phyloP scores from a whole-genome alignment of 441 rosid genomes.

The Syzygium malaccense region DNA sequence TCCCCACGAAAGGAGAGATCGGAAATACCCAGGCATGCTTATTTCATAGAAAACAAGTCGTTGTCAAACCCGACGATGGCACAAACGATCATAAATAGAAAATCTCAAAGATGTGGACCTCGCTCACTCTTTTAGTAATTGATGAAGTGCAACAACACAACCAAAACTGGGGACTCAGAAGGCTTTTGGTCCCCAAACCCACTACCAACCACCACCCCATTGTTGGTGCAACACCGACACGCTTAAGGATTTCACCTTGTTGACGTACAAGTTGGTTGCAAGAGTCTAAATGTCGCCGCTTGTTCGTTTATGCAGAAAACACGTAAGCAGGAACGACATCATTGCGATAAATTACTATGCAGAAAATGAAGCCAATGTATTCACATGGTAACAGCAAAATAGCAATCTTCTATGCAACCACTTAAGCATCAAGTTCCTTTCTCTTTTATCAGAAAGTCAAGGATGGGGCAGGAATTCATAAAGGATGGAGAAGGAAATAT shows the following conservation, averaged over 20 bases:
- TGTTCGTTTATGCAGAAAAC: neutral
- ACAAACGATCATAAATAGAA: neutral
- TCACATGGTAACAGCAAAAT: neutral
- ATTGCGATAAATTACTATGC: neutral
- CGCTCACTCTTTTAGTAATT: neutral
- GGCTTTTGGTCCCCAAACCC: neutral
- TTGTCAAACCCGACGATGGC: neutral
- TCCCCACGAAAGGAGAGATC: neutral
- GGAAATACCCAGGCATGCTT: neutral
- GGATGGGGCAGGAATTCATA: neutral
- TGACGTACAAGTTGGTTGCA: neutral
- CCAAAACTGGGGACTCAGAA: too few species aligned
- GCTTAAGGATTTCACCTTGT: neutral
- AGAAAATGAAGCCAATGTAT: neutral
- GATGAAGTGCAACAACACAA: too few species aligned
- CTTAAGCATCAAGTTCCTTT: neutral
- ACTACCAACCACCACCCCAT: neutral
- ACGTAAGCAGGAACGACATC: neutral
- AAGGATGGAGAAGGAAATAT: neutral
- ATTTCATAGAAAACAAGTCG: neutral
- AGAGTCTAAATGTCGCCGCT: neutral
- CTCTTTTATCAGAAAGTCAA: neutral
- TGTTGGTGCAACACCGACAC: rapidly evolving
- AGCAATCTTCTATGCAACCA: neutral
- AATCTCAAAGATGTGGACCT: neutral